Evolutionary conservation across 768 basidiomycete species (phyloP).

Genomic region (Lentinula sp.): DNA sequence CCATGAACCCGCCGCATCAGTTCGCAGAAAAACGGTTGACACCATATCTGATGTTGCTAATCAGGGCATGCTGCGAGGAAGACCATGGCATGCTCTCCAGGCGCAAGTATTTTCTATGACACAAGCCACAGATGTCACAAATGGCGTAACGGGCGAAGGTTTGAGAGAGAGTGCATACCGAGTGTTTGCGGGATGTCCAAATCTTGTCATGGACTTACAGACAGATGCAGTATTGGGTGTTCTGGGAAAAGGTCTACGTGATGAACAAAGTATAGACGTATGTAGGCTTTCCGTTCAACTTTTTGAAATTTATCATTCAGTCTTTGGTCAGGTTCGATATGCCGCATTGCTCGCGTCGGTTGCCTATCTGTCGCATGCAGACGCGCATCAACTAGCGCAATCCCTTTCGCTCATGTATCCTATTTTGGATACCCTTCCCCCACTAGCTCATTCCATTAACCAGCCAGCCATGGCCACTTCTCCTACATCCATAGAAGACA

Average conservation of each 20-base stretch:
- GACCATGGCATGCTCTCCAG: conserved; percentile 81
- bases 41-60: conserved; percentile 73
- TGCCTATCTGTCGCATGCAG: conserved; percentile 60
- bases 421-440: conserved; percentile 70
- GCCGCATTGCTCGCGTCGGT: conserved; percentile 68
- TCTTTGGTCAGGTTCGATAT: conserved; percentile 50
- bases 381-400: conserved; percentile 54
- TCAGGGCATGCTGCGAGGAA: conserved; percentile 64
- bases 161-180: conserved; percentile 60
- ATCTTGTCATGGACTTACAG: conserved; percentile 72
- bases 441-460: conserved; percentile 34
- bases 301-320: not conserved
- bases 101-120: conserved; percentile 62
- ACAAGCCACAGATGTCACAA: conserved; percentile 9
- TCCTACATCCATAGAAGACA: conserved; percentile 12
- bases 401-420: conserved; percentile 56
- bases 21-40: conserved; percentile 67
- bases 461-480: conserved; percentile 19
- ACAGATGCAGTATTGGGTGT: conserved; percentile 62
- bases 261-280: conserved; percentile 58
- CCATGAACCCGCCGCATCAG: conserved; percentile 51
- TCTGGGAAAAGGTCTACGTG: conserved; percentile 64
- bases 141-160: conserved; percentile 15
- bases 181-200: conserved; percentile 69
- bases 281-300: conserved; percentile 16